phyloP scores from a whole-genome alignment of 202 grass and related monocot species.

The Carex sylvatica region DNA sequence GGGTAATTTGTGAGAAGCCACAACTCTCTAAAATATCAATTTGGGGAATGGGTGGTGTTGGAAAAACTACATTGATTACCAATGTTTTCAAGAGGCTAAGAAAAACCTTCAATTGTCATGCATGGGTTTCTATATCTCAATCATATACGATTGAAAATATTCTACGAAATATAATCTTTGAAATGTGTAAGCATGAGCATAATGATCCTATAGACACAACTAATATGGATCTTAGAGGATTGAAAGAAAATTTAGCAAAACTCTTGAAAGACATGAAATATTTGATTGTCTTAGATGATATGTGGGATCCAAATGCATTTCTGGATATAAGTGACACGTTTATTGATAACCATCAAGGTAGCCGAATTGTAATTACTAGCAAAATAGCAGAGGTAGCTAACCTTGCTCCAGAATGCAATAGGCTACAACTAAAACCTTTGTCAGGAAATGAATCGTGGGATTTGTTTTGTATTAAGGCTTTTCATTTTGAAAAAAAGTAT shows the following conservation, averaged over 20 bases:
- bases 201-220: not conserved
- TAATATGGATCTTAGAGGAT: constrained; percentile 31
- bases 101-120: constrained; percentile 24
- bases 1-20: not conserved
- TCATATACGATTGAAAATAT: constrained; percentile 20
- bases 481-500: constrained; percentile 17
- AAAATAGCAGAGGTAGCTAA: constrained; percentile 32
- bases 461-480: constrained; percentile 53
- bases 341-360: constrained; percentile 3
- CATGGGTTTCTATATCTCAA: constrained; percentile 48
- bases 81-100: constrained; percentile 39
- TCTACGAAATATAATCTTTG: constrained; percentile 26
- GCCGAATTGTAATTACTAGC: constrained; percentile 44
- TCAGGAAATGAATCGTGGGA: constrained; percentile 38
- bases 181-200: not conserved
- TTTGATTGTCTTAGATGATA: constrained; percentile 60
- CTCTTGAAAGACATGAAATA: constrained; percentile 31
- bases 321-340: constrained; percentile 32
- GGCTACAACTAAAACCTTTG: constrained; percentile 37
- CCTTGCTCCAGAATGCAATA: not conserved
- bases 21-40: constrained; percentile 27
- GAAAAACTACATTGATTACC: constrained; percentile 46
- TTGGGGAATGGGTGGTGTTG: constrained; percentile 65
- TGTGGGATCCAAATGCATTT: constrained; percentile 42
- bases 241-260: constrained; percentile 40